Conservation (phyloP, 2,329 filamentous ascomycete genomes). For the Sporothrix mexicana region DNA sequence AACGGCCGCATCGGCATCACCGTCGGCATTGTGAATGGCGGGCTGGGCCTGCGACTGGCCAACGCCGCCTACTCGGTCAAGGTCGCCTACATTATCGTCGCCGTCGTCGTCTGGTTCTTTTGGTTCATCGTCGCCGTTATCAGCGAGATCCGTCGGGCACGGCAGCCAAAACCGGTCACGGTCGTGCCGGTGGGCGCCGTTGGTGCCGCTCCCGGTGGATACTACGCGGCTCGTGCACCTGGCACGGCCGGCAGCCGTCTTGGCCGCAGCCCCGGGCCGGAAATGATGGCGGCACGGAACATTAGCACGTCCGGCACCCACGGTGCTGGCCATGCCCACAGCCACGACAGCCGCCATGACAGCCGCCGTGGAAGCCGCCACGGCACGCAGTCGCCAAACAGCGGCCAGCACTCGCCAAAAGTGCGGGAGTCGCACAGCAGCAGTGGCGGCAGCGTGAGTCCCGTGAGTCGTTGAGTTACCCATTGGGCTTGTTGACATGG, state of each 20-base stretch:
- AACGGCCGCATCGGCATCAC: constrained; percentile 49
- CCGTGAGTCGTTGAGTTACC: neutral
- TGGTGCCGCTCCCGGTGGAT: neutral
- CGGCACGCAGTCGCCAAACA: neutral
- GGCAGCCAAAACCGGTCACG: neutral
- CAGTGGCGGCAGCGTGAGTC: constrained; percentile 16
- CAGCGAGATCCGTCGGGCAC: constrained; percentile 42
- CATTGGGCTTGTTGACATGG: too few relatives aligned
- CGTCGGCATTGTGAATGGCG: constrained; percentile 54
- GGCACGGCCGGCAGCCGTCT: neutral
- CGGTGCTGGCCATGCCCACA: neutral
- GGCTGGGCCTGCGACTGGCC: constrained; percentile 51
- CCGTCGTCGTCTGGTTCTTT: constrained; percentile 46
- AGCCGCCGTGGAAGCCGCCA: neutral
- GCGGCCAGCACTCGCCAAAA: constrained; percentile 25
- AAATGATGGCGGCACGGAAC: constrained; percentile 16
- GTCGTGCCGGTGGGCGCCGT: neutral
- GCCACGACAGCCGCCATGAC: too few relatives aligned
- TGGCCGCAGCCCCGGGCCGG: constrained; percentile 18
- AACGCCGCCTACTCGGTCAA: constrained; percentile 41
- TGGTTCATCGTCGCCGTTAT: constrained; percentile 48
- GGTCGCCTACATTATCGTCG: constrained; percentile 49
- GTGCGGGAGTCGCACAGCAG: constrained; percentile 27
- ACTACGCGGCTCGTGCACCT: neutral
- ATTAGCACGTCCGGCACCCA: constrained; percentile 4